Conservation (phyloP, 768 basidiomycete species). For the Thelephora ganbajun region DNA sequence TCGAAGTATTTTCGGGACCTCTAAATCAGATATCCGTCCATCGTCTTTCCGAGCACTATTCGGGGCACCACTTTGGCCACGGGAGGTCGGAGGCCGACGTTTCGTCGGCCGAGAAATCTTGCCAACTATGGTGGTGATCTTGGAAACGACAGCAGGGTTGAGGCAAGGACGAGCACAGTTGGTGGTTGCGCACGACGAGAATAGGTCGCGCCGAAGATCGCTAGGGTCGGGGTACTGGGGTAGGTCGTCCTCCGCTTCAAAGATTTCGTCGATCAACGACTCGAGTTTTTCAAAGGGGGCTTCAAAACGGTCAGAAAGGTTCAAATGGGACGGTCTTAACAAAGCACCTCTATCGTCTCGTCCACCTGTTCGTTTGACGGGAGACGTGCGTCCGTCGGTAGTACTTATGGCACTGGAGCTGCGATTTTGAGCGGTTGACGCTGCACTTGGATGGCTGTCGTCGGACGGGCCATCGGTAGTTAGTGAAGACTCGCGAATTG, state of each 20-base stretch:
- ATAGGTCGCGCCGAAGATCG: constrained; percentile 47
- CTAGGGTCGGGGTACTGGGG: constrained; percentile 37
- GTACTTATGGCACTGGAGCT: constrained; percentile 3
- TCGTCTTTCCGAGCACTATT: constrained; percentile 29
- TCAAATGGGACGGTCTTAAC: background rate
- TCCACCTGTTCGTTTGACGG: constrained; percentile 51
- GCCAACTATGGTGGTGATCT: constrained; percentile 54
- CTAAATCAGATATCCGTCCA: constrained; percentile 55
- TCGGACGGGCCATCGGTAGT: constrained; percentile 17
- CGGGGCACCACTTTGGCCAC: constrained; percentile 22
- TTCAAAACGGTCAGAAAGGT: constrained; percentile 11
- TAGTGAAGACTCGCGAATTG: background rate
- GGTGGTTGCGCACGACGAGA: constrained; percentile 37
- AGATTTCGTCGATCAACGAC: constrained; percentile 70
- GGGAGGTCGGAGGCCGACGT: constrained; percentile 38
- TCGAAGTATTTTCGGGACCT: constrained; percentile 44
- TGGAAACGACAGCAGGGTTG: constrained; percentile 41
- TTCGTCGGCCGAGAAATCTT: constrained; percentile 57
- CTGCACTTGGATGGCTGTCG: constrained; percentile 34
- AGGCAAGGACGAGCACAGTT: constrained; percentile 51
- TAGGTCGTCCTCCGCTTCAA: constrained; percentile 66
- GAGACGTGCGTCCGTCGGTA: constrained; percentile 29
- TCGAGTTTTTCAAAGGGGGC: constrained; percentile 66
- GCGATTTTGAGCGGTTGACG: constrained; percentile 1
- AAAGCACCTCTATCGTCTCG: constrained; percentile 57